Conservation (phyloP, 2,329 filamentous ascomycete species). For the Aspergillus hiratsukae region DNA sequence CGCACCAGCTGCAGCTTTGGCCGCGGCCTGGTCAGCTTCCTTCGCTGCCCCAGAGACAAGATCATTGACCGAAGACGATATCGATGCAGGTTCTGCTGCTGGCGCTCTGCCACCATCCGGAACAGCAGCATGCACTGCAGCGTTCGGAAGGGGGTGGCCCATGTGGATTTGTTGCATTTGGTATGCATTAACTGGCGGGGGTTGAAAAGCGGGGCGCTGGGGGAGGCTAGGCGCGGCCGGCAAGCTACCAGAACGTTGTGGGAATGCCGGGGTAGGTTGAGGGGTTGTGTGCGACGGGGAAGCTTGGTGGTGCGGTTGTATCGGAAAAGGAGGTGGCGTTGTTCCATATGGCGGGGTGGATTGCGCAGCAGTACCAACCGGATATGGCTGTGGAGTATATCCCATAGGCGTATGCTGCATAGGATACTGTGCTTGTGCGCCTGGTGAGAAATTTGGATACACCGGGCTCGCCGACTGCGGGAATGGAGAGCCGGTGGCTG, state of each 20-base stretch:
- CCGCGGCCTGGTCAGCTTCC: constrained; percentile 39
- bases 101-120: constrained; percentile 27
- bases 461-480: constrained; percentile 39
- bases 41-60: constrained; percentile 48
- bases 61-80: constrained; percentile 47
- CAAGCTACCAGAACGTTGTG: constrained; percentile 50
- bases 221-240: constrained; percentile 56
- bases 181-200: constrained; percentile 49
- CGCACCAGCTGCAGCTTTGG: constrained; percentile 35
- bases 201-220: constrained; percentile 56
- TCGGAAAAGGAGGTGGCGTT: constrained; percentile 39
- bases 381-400: constrained; percentile 30
- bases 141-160: constrained; percentile 36
- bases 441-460: constrained; percentile 34
- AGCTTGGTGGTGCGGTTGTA: constrained; percentile 38
- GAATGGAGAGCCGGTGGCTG: constrained; percentile 39
- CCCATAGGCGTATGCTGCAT: constrained; percentile 16
- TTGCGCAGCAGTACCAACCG: constrained; percentile 19
- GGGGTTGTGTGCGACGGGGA: constrained; percentile 42
- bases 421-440: constrained; percentile 31
- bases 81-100: constrained; percentile 16
- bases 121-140: constrained; percentile 18
- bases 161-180: constrained; percentile 57
- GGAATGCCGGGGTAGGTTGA: constrained; percentile 32
- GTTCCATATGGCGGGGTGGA: constrained; percentile 36